Evolutionary conservation across 2,329 filamentous ascomycete genomes (phyloP), one percentile per base, ranked within the genome.

Genomic region (Huntiella savannae): DNA sequence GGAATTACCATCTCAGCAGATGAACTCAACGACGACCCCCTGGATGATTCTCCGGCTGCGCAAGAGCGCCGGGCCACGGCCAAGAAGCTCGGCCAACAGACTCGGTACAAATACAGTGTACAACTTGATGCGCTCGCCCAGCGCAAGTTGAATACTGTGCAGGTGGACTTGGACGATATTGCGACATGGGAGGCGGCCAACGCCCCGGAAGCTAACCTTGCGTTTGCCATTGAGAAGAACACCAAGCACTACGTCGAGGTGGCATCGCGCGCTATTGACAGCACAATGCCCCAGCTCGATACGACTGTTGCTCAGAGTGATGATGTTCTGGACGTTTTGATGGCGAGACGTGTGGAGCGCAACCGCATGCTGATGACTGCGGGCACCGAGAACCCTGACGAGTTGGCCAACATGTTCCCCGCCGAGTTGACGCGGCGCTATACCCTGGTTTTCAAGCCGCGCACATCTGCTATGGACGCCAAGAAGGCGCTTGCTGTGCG

Each of bases 191-290:
- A 95, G 61, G 71, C 77, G 53, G 69, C 76, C 22, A 62, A 77
- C 16, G 75, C 77, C 45, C 76, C 80, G 41, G 76, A 78, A 4
- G 62, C 82, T 52, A 76, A 79, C 54, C 68, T 96, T 42, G 80
- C 93, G 15, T 73, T 82, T 40, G 92, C 82, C 1, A 82, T 98
- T 55, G 83, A 91, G 64, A 73, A 71, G 54, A 98, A 98, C 63
- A 85, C 91, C 12, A 82, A 91, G 57, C 91, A 94, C 61, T 98
- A 98, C 58, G 79, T 96, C 53, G 91, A 98, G 57, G 74, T 96
- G 49, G 64, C 96, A 49, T 88, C 88, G 2, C 73, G 81, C 53
- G 91, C 91, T 5, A 78, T 95, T 39, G 91, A 98, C 64, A 80
- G 77, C 49, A 71, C 83, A 46, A 77, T 98, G 72, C 91, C 91